These are phyloP conservation scores for Cornus suecica DNA, from an alignment of 148 eudicot species.

Conservation along the genomic window DNA sequence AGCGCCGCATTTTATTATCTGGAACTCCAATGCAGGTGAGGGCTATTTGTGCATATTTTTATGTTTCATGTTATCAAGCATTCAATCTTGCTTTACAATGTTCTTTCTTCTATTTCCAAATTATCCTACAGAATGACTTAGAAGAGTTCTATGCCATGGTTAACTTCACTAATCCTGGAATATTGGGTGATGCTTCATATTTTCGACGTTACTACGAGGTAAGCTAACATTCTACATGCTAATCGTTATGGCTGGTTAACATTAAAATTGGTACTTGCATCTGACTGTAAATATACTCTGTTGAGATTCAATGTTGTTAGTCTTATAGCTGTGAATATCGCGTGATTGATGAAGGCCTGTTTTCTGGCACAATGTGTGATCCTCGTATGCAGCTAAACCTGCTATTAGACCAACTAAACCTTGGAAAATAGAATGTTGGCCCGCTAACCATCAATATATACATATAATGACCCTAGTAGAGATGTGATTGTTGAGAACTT, in stretches of 20 bases:
- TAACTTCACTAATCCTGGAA: constrained; percentile 94
- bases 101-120: background rate
- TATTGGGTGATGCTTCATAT: constrained; percentile 80
- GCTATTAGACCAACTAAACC: too few relatives aligned
- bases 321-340: too few relatives aligned
- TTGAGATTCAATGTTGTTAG: background rate
- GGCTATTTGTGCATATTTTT: constrained; percentile 7
- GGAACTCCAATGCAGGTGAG: constrained; percentile 99
- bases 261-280: background rate
- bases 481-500: too few relatives aligned
- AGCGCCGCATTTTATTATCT: constrained; percentile 84
- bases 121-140: constrained; percentile 72
- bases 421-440: too few relatives aligned
- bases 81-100: constrained; percentile 4
- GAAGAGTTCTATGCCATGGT: constrained; percentile 98
- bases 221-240: constrained; percentile 16
- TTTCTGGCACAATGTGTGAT: too few relatives aligned
- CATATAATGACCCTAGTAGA: too few relatives aligned
- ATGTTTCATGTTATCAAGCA: constrained; percentile 10
- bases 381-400: too few relatives aligned
- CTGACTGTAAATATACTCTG: background rate
- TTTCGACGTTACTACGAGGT: constrained; percentile 97
- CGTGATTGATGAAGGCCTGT: too few relatives aligned
- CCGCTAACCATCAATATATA: too few relatives aligned
- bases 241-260: background rate